Conservation (phyloP, 768 basidiomycete genomes). For the Rhizopogon vinicolor region DNA sequence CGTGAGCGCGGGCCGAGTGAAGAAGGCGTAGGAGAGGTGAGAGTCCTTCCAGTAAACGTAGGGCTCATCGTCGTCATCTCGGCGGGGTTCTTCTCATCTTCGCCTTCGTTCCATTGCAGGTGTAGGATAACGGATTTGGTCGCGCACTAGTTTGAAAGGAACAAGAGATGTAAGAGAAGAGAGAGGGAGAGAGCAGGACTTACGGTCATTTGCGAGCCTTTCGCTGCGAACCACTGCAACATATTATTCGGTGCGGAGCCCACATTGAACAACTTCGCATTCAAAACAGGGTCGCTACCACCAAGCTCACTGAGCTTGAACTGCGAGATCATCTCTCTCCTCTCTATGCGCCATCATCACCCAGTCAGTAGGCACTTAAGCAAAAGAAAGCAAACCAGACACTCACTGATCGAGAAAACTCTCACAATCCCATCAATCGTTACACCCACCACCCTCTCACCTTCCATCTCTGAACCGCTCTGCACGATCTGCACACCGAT, state of each 20-base stretch:
- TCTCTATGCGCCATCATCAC: conserved; percentile 27
- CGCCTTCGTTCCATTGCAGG: conserved; percentile 79
- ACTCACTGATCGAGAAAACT: conserved; percentile 86
- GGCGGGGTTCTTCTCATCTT: conserved; percentile 16
- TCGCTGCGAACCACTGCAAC: conserved; percentile 93
- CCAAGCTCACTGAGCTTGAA: conserved; percentile 83
- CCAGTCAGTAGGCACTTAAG: conserved; percentile 20
- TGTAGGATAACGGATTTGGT: conserved; percentile 85
- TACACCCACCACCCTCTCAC: conserved; percentile 84
- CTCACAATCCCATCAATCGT: conserved; percentile 91
- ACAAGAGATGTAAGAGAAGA: neutral
- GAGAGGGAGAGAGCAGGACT: conserved; percentile 13
- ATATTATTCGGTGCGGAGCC: conserved; percentile 82
- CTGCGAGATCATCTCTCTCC: conserved; percentile 88
- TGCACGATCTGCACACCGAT: conserved; percentile 83
- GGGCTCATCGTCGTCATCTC: conserved; percentile 20
- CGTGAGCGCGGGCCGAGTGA: conserved; percentile 34
- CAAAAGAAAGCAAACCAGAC: neutral
- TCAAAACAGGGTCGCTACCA: conserved; percentile 59
- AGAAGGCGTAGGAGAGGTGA: conserved; percentile 25
- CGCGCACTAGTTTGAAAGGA: conserved; percentile 55
- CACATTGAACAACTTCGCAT: conserved; percentile 67
- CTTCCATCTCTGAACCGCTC: conserved; percentile 37
- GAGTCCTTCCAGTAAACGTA: conserved; percentile 12
- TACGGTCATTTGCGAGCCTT: conserved; percentile 88